phyloP scores from a whole-genome alignment of 2,329 filamentous ascomycete genomes.

The Chaetomium olivaceum region DNA sequence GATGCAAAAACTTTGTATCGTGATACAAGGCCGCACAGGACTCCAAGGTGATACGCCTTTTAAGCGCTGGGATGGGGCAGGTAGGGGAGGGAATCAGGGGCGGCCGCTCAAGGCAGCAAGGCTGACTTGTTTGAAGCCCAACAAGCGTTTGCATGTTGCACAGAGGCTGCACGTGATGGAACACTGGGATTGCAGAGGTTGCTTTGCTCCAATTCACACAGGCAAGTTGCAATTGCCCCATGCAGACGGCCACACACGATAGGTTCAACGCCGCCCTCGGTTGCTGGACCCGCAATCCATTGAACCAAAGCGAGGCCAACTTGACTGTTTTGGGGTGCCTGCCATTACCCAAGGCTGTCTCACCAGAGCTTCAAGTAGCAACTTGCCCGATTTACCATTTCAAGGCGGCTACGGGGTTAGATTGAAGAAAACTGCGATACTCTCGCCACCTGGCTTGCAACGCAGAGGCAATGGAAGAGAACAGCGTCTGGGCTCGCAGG shows the following conservation, averaged over 20 bases:
- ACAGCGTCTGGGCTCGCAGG: too few relatives aligned
- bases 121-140: not conserved
- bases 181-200: not conserved
- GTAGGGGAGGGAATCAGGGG: not conserved
- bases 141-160: not conserved
- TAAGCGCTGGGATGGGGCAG: not conserved
- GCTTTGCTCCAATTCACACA: not conserved
- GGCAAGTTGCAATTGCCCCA: not conserved
- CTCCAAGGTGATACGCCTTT: not conserved
- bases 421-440: too few relatives aligned
- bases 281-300: not conserved
- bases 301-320: not conserved
- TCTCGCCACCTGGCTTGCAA: too few relatives aligned
- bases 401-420: too few relatives aligned
- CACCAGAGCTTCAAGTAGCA: not conserved
- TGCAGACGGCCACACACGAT: not conserved
- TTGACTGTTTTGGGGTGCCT: too few relatives aligned
- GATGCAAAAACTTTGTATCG: not conserved
- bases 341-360: too few relatives aligned
- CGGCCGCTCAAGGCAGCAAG: not conserved
- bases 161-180: not conserved
- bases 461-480: too few relatives aligned
- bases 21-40: not conserved
- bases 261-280: not conserved
- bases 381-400: not conserved